Conservation (phyloP, 768 basidiomycete species). For the Hypholoma fasciculare region DNA sequence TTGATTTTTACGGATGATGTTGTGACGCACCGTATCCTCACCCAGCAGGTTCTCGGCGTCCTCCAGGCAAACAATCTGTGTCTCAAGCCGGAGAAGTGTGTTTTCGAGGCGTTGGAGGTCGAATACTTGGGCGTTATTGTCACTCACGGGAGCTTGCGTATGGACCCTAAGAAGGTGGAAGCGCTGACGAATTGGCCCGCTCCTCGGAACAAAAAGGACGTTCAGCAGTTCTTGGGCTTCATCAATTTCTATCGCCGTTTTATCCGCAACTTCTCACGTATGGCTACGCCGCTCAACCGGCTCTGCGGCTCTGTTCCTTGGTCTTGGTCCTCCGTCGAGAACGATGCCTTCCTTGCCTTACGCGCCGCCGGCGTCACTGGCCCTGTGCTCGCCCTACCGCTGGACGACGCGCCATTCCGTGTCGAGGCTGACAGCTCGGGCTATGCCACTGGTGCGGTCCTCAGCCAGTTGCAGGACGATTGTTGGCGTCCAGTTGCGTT, state of each 20-base stretch:
- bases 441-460: constrained; percentile 28
- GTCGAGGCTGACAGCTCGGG: constrained; percentile 30
- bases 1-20: constrained; percentile 38
- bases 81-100: constrained; percentile 30
- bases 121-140: too few relatives aligned
- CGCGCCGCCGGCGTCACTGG: constrained; percentile 23
- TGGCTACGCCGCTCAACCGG: constrained; percentile 22
- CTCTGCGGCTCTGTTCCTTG: constrained; percentile 14
- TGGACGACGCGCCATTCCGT: constrained; percentile 19
- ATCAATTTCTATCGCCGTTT: constrained; percentile 45
- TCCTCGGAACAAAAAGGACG: constrained; percentile 26
- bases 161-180: constrained; percentile 29
- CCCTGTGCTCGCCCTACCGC: constrained; percentile 32
- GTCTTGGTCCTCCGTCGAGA: constrained; percentile 6
- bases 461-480: constrained; percentile 25
- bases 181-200: constrained; percentile 35
- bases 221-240: constrained; percentile 42
- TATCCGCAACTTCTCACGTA: constrained; percentile 32
- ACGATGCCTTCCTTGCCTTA: constrained; percentile 22
- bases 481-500: constrained; percentile 20
- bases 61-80: constrained; percentile 28
- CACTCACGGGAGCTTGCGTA: too few relatives aligned
- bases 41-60: constrained; percentile 29
- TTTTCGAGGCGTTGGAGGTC: too few relatives aligned
- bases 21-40: constrained; percentile 32